Evolutionary conservation across 306 rosid species (phyloP).

Genomic region (Cucurbita pepo): DNA sequence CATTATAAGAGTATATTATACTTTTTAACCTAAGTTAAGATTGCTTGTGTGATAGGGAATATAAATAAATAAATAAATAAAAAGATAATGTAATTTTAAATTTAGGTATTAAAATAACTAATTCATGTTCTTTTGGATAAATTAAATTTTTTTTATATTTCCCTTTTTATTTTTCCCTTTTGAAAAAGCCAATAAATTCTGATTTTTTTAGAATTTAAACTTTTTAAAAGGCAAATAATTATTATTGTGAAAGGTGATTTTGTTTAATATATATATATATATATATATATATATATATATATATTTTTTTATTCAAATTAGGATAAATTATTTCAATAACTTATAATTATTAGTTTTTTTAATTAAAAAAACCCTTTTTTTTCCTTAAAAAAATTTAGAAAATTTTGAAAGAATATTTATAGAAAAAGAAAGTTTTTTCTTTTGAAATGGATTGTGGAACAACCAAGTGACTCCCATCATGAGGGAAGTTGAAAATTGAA

Average conservation of each 20-base stretch:
- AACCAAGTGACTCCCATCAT: neutral
- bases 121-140: neutral
- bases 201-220: no score
- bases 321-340: no score
- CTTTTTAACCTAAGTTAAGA: neutral
- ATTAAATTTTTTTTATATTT: neutral
- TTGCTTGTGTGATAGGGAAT: neutral
- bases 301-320: no score
- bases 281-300: no score
- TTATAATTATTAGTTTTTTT: no score
- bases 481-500: neutral
- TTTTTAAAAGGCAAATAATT: neutral
- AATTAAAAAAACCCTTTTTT: neutral
- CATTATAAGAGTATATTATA: neutral
- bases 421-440: neutral
- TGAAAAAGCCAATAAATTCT: neutral
- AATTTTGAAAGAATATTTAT: neutral
- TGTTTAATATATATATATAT: no score
- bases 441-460: neutral
- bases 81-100: neutral
- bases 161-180: neutral
- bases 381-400: neutral
- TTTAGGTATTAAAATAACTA: neutral
- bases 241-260: no score
- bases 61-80: neutral